Conservation (phyloP, 768 basidiomycete species). For the Fistulinella prunicolor region DNA sequence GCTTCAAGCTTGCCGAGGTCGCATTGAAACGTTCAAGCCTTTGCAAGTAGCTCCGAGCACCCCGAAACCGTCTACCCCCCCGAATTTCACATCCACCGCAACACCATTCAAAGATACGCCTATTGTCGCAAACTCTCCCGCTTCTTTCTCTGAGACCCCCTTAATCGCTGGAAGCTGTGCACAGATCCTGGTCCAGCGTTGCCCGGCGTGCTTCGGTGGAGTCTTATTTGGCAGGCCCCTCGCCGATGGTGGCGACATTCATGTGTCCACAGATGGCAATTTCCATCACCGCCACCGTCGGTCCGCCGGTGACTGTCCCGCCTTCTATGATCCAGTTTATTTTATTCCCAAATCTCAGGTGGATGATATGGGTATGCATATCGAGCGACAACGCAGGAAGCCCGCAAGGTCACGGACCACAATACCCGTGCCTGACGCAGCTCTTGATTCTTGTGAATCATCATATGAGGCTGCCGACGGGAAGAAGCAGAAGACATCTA, state of each 20-base stretch:
- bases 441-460: conserved; percentile 34
- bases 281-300: conserved; percentile 38
- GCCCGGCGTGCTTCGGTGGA: conserved; percentile 32
- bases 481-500: conserved; percentile 29
- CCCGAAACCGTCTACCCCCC: no score
- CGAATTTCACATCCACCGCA: no score
- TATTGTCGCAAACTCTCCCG: no score
- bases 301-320: conserved; percentile 30
- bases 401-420: conserved; percentile 3
- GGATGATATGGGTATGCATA: conserved; percentile 28
- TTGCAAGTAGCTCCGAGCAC: no score
- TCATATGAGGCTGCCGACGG: conserved; percentile 33
- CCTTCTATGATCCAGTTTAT: conserved; percentile 31
- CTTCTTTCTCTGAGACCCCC: no score
- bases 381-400: conserved; percentile 22
- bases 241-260: conserved; percentile 33
- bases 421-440: conserved; percentile 30
- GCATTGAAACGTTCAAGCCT: no score
- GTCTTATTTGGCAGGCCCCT: conserved; percentile 5
- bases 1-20: neutral
- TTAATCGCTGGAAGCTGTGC: no score
- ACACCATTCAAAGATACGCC: no score
- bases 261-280: conserved; percentile 37
- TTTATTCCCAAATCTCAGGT: conserved; percentile 35
- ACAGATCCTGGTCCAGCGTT: conserved; percentile 15